These are phyloP conservation scores for Babjeviella inositovora DNA, from an alignment of 805 yeast genomes.

Conservation along the genomic window DNA sequence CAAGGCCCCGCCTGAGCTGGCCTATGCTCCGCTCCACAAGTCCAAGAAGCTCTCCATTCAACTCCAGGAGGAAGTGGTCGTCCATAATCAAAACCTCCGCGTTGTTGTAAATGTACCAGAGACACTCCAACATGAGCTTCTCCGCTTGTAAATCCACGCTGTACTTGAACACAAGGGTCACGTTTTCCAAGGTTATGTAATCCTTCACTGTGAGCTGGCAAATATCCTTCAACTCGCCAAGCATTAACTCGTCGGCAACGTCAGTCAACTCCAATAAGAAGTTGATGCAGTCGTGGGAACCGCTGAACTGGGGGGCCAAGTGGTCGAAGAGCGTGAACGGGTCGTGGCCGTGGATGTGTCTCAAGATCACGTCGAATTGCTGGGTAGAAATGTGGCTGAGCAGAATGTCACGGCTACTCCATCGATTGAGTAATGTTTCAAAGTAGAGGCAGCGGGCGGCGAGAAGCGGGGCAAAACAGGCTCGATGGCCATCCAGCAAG, in stretches of 20 bases:
- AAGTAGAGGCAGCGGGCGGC: constrained; percentile 45
- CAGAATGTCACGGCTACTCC: constrained; percentile 8
- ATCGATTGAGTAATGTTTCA: constrained; percentile 24
- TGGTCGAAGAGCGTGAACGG: constrained; percentile 20
- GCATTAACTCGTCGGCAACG: constrained; percentile 43
- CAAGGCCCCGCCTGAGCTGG: constrained; percentile 2
- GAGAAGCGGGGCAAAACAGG: constrained; percentile 36
- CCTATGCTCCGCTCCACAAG: constrained; percentile 3
- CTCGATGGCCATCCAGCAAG: constrained; percentile 27
- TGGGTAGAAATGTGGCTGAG: constrained; percentile 22
- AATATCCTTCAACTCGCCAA: constrained; percentile 39
- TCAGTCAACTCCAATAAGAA: constrained; percentile 41
- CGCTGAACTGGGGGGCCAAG: constrained; percentile 7
- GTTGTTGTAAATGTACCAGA: constrained; percentile 55
- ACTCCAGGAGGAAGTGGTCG: constrained; percentile 13
- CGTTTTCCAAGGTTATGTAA: constrained; percentile 43
- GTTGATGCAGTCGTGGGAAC: constrained; percentile 27
- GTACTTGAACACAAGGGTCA: constrained; percentile 33
- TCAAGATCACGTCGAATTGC: constrained; percentile 32
- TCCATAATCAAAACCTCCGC: constrained; percentile 45
- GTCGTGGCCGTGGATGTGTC: constrained; percentile 39
- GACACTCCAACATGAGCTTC: constrained; percentile 41
- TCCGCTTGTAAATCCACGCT: constrained; percentile 33
- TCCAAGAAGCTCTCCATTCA: constrained; percentile 5
- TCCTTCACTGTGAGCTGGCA: constrained; percentile 47